Percentiles rank a stretch among this genome's conserved stretches.
Evolutionary conservation across 163 green algal species (phyloP).

Genomic region (Coccomyxa subellipsoidea): DNA sequence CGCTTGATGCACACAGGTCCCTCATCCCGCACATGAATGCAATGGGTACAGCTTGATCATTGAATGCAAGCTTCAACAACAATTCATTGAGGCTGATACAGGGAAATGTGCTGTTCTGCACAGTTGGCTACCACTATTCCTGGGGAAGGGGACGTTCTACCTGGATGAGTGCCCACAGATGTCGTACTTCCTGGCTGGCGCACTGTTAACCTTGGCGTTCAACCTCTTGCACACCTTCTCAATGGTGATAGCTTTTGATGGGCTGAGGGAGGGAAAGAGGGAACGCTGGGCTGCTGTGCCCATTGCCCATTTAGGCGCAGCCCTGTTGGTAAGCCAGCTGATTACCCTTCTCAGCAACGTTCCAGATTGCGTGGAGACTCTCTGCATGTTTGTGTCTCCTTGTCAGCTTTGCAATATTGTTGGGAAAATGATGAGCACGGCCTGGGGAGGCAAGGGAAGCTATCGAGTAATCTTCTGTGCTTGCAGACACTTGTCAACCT

Average conservation of each 20-base stretch:
- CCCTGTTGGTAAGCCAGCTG: constrained; percentile 28
- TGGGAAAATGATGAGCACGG: too few relatives aligned
- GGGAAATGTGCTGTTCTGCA: background rate
- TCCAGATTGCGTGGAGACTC: background rate
- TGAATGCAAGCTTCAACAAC: too few relatives aligned
- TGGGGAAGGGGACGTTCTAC: constrained; percentile 42
- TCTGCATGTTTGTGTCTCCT: too few relatives aligned
- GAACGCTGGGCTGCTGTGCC: background rate
- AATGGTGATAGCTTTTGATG: constrained; percentile 49
- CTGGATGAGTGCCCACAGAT: constrained; percentile 32
- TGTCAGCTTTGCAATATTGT: too few relatives aligned
- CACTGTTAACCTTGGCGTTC: constrained; percentile 45
- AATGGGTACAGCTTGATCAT: too few relatives aligned
- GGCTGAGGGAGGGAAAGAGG: background rate
- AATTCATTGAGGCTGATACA: background rate
- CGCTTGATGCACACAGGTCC: too few relatives aligned
- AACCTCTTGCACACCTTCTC: constrained; percentile 39
- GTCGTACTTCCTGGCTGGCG: constrained; percentile 32
- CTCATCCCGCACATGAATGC: too few relatives aligned
- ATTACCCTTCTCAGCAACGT: background rate
- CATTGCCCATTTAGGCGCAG: constrained; percentile 27
- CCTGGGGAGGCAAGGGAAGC: too few relatives aligned
- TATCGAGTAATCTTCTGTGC: background rate
- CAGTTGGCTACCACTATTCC: constrained; percentile 42
- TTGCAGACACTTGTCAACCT: constrained; percentile 9